A percentile compares a stretch with the other conserved stretches of the same genome.
Evolutionary conservation across 176 grass and related monocot genomes (phyloP).

Genomic region (Rhynchospora tenuis): DNA sequence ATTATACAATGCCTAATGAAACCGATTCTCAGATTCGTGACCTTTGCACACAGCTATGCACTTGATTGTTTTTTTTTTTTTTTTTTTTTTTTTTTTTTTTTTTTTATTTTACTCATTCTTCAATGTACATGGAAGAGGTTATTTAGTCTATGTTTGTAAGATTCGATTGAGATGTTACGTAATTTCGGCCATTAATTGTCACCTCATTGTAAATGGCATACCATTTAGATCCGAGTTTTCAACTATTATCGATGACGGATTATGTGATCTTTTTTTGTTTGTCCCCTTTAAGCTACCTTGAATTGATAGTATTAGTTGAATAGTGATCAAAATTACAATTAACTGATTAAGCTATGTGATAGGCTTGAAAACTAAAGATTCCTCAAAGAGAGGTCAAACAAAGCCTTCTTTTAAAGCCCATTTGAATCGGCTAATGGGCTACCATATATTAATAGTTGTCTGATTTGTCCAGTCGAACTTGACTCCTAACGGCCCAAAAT

Average conservation of each 20-base stretch:
- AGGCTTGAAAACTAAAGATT: too few species aligned
- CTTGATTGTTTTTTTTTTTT: slow-evolving; percentile 25
- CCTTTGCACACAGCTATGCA: slow-evolving; percentile 61
- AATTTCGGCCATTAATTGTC: not conserved
- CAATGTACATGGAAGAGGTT: slow-evolving; percentile 24
- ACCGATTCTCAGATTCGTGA: slow-evolving; percentile 32
- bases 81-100: too few species aligned
- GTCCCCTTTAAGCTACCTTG: not conserved
- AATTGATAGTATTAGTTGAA: not conserved
- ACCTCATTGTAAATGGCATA: not conserved
- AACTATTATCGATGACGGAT: not conserved
- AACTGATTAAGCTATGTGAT: too few species aligned
- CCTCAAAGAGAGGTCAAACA: too few species aligned
- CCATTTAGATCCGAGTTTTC: not conserved
- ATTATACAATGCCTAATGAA: slow-evolving; percentile 36
- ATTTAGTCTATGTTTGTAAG: not conserved
- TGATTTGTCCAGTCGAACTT: too few species aligned
- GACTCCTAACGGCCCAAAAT: too few species aligned
- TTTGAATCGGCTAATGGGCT: too few species aligned
- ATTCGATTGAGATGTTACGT: not conserved
- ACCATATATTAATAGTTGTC: too few species aligned
- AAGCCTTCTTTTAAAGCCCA: too few species aligned
- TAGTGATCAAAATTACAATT: not conserved
- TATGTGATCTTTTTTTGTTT: not conserved
- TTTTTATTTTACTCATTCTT: slow-evolving; percentile 17